These are phyloP conservation scores for Monosporozyma solicola DNA, from an alignment of 805 yeast genomes.

Conservation along the genomic window DNA sequence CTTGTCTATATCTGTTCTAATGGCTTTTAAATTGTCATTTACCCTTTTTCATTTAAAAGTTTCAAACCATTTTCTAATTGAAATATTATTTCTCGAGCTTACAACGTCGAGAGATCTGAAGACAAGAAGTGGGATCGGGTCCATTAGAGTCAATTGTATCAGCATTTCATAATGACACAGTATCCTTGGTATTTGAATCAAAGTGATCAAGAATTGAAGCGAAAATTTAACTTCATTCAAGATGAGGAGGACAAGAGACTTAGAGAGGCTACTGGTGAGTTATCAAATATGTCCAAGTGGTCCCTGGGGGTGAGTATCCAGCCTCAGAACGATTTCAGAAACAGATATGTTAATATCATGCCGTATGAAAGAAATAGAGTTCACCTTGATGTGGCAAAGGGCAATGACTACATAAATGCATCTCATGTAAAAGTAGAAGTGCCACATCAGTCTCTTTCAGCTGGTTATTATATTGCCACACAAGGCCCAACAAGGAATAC, in stretches of 20 bases:
- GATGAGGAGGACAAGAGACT: constrained; percentile 31
- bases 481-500: constrained; percentile 78
- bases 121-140: neutral
- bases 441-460: constrained; percentile 13
- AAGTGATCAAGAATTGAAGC: constrained; percentile 14
- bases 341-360: constrained; percentile 53
- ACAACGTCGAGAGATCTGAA: neutral
- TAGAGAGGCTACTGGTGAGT: constrained; percentile 30
- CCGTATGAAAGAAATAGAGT: constrained; percentile 61
- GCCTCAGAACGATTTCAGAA: constrained; percentile 31
- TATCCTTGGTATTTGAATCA: constrained; percentile 26
- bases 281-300: constrained; percentile 21
- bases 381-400: constrained; percentile 25
- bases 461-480: constrained; percentile 49
- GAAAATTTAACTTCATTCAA: constrained; percentile 30
- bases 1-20: neutral
- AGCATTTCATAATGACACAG: neutral
- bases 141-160: neutral
- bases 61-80: neutral
- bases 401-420: constrained; percentile 74
- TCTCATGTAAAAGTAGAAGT: constrained; percentile 44
- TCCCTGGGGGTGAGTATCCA: constrained; percentile 22
- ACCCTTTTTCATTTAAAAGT: neutral
- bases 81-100: neutral
- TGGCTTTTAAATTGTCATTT: neutral